Percentiles rank a stretch among this genome's conserved stretches.
phyloP scores from a whole-genome alignment of 768 basidiomycete genomes.

The Hericium rajendrae region DNA sequence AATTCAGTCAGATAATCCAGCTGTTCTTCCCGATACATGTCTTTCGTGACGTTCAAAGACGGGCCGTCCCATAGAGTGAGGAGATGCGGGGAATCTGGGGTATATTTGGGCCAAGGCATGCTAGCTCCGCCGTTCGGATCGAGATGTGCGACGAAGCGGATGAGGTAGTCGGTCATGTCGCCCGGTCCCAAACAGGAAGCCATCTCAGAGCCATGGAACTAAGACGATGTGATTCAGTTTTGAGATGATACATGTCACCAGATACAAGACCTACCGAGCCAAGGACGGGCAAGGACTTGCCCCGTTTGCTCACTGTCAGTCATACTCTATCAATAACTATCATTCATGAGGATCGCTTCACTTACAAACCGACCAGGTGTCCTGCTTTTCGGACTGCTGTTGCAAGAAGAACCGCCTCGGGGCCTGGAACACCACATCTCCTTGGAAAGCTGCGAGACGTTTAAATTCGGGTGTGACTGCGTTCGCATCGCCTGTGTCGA shows the following conservation, averaged over 20 bases:
- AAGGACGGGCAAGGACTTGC: background rate
- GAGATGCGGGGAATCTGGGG: conserved; percentile 5
- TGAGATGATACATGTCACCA: conserved; percentile 8
- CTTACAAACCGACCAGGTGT: conserved; percentile 9
- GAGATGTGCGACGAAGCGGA: conserved; percentile 18
- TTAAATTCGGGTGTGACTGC: conserved; percentile 16
- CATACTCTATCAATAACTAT: background rate
- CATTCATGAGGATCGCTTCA: conserved; percentile 2
- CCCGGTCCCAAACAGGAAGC: conserved; percentile 5
- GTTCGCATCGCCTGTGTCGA: conserved; percentile 2
- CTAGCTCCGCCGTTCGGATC: conserved; percentile 15
- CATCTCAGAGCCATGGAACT: conserved; percentile 11
- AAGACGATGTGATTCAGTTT: background rate
- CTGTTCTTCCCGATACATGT: conserved; percentile 15
- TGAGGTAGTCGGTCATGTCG: conserved; percentile 14
- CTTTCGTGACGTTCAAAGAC: conserved; percentile 11
- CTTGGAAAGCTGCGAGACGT: conserved; percentile 20
- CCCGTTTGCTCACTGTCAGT: background rate
- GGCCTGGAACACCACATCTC: conserved; percentile 19
- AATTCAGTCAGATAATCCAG: too few relatives aligned
- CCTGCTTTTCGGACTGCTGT: conserved; percentile 12
- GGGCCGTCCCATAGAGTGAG: conserved; percentile 17
- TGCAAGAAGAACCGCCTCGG: conserved; percentile 19
- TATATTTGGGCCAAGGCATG: conserved; percentile 17
- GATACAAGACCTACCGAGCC: background rate